Evolutionary conservation across 257 asterid genomes (phyloP).

Genomic region (Cinchona pubescens): DNA sequence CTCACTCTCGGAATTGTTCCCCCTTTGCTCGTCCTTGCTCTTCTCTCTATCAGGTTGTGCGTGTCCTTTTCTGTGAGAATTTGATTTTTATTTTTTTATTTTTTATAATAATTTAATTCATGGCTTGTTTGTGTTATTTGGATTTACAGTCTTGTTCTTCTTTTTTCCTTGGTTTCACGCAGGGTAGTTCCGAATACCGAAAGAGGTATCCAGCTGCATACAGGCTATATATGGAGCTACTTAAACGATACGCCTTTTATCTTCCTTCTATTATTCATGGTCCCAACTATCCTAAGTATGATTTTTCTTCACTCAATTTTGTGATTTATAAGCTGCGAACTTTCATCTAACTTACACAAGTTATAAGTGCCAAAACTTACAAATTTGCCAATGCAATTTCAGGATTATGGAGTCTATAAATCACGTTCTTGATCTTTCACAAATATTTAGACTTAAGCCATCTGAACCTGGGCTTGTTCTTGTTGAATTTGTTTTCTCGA

Average conservation of each 20-base stretch:
- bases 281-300: conserved; percentile 76
- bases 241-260: conserved; percentile 73
- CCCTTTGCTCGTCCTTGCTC: conserved; percentile 76
- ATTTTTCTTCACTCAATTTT: conserved; percentile 4
- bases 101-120: no score
- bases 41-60: conserved; percentile 76
- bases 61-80: no score
- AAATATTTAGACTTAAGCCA: conserved; percentile 58
- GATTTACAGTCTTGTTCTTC: conserved; percentile 2
- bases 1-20: conserved; percentile 63
- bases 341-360: neutral
- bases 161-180: conserved; percentile 11
- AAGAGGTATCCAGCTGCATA: conserved; percentile 74
- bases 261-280: conserved; percentile 67
- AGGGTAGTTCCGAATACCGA: conserved; percentile 72
- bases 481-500: conserved; percentile 62
- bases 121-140: neutral
- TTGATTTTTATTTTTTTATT: neutral
- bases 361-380: no score
- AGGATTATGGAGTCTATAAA: conserved; percentile 89
- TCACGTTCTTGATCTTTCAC: conserved; percentile 55
- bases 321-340: neutral
- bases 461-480: conserved; percentile 75
- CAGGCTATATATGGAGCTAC: conserved; percentile 84
- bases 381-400: conserved; percentile 37